These are phyloP conservation scores for Candida ponderosae DNA, from an alignment of 805 yeast species.

Conservation along the genomic window DNA sequence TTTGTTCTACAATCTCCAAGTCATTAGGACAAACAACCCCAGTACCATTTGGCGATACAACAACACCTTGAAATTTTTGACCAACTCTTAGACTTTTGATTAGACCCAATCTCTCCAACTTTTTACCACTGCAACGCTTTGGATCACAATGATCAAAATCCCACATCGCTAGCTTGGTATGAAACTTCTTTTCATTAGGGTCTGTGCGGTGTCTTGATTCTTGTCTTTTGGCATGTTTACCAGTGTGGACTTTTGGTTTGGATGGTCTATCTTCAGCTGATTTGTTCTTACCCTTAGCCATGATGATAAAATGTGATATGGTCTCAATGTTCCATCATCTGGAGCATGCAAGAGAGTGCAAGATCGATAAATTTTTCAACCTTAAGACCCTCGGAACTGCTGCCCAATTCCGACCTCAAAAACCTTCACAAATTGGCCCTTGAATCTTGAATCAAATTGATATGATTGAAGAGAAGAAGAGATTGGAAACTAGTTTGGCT, in stretches of 20 bases:
- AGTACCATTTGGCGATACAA: slow-evolving; percentile 90
- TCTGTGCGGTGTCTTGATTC: slow-evolving; percentile 24
- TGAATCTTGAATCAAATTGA: too few relatives aligned
- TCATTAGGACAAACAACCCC: slow-evolving; percentile 88
- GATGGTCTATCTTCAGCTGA: slow-evolving; percentile 26
- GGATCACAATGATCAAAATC: slow-evolving; percentile 99
- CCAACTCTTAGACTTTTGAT: slow-evolving; percentile 81
- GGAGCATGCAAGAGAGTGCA: too few relatives aligned
- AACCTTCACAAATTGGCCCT: too few relatives aligned
- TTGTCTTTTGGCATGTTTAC: slow-evolving; percentile 39
- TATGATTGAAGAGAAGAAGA: too few relatives aligned
- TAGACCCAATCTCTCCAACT: slow-evolving; percentile 79
- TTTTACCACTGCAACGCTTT: slow-evolving; percentile 93
- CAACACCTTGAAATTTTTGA: slow-evolving; percentile 84
- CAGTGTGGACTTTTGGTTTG: slow-evolving; percentile 50
- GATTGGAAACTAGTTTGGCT: too few relatives aligned
- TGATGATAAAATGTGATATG: too few relatives aligned
- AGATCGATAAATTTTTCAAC: not conserved
- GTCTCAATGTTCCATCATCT: too few relatives aligned
- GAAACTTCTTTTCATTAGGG: slow-evolving; percentile 37
- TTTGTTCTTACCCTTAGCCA: slow-evolving; percentile 40
- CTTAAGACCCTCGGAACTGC: too few relatives aligned
- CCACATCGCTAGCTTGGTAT: slow-evolving; percentile 95
- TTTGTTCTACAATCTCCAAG: slow-evolving; percentile 58
- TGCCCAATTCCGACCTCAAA: too few relatives aligned